Conservation (phyloP, 2,329 filamentous ascomycete species). For the Phoma sp. region DNA sequence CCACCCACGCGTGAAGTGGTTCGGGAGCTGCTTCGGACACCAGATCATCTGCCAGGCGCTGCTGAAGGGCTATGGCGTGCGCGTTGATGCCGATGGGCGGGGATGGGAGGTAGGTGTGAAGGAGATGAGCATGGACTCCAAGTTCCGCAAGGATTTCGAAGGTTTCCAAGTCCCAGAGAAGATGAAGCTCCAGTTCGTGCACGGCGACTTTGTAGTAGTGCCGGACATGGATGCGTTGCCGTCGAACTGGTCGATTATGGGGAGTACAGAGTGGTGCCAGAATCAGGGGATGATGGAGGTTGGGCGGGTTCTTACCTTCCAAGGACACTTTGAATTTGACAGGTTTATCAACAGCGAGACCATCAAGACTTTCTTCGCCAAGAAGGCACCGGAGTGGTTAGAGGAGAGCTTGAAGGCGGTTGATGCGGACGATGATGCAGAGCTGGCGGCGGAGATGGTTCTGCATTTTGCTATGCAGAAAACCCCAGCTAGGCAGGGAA, state of each 20-base stretch:
- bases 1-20: constrained; percentile 46
- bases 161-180: constrained; percentile 10
- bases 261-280: constrained; percentile 43
- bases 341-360: constrained; percentile 51
- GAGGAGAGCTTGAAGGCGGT: constrained; percentile 26
- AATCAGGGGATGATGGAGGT: constrained; percentile 52
- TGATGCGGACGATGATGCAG: constrained; percentile 40
- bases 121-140: constrained; percentile 24
- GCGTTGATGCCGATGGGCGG: constrained; percentile 34
- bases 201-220: constrained; percentile 43
- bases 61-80: constrained; percentile 38
- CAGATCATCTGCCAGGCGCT: constrained; percentile 52
- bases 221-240: constrained; percentile 25
- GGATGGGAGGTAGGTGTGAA: constrained; percentile 40
- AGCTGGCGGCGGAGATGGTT: constrained; percentile 41
- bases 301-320: constrained; percentile 51
- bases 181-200: constrained; percentile 50
- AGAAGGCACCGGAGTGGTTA: constrained; percentile 31
- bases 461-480: constrained; percentile 41
- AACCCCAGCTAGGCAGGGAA: neutral
- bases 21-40: constrained; percentile 56
- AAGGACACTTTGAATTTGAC: constrained; percentile 57
- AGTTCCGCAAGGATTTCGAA: constrained; percentile 13
- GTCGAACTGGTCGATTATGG: constrained; percentile 27
- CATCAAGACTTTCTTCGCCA: constrained; percentile 45